A percentile compares a stretch with the other conserved stretches of the same genome.
phyloP scores from a whole-genome alignment of 2,329 filamentous ascomycete genomes.

The Aspergillus thermomutatus region DNA sequence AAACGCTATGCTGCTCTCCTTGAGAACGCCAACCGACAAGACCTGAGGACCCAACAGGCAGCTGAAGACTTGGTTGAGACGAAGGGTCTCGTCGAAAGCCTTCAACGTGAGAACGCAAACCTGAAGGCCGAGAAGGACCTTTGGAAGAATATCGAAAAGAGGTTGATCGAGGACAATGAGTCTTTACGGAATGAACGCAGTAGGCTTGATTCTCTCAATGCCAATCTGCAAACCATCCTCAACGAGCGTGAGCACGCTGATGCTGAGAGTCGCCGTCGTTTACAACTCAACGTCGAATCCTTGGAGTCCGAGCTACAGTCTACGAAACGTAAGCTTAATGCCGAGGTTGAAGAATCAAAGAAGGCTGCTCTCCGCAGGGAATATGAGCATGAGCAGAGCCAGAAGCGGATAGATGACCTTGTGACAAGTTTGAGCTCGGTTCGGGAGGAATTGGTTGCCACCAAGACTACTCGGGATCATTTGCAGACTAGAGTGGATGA shows the following conservation, averaged over 20 bases:
- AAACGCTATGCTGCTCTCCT: constrained; percentile 74
- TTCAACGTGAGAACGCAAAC: constrained; percentile 87
- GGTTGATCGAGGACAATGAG: constrained; percentile 85
- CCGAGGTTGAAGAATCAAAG: constrained; percentile 80
- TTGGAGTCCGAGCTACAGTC: constrained; percentile 75
- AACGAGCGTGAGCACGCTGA: constrained; percentile 89
- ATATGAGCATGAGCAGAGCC: constrained; percentile 81
- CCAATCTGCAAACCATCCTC: constrained; percentile 80
- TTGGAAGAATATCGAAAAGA: constrained; percentile 89
- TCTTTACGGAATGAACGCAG: constrained; percentile 77
- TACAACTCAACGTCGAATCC: constrained; percentile 73
- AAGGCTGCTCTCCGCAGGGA: constrained; percentile 81
- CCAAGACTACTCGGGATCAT: constrained; percentile 85
- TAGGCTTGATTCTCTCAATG: constrained; percentile 76
- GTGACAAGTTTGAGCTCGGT: constrained; percentile 73
- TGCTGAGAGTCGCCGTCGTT: constrained; percentile 72
- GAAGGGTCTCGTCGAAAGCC: constrained; percentile 74
- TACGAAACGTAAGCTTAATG: constrained; percentile 76
- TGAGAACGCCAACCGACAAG: constrained; percentile 83
- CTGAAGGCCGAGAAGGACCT: constrained; percentile 92
- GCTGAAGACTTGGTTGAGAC: constrained; percentile 90
- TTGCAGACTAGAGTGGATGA: constrained; percentile 86
- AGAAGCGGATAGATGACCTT: constrained; percentile 90
- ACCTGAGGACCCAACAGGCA: constrained; percentile 84
- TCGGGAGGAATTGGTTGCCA: constrained; percentile 80